Percentiles rank a stretch among this genome's conserved stretches.
phyloP scores from a whole-genome alignment of 768 basidiomycete species.

The Termitomyces heimii region DNA sequence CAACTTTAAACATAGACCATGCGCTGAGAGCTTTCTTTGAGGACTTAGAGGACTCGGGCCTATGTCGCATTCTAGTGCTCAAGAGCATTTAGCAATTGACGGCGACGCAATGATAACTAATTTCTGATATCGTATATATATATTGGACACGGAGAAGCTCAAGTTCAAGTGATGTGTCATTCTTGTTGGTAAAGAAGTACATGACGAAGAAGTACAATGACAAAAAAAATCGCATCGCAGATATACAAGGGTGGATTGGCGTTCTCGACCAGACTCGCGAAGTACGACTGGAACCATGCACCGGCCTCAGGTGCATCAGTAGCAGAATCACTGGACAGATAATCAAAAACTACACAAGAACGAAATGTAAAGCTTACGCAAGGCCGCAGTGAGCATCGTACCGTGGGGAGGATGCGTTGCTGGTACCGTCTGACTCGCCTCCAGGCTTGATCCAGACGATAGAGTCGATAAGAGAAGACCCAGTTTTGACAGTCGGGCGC shows the following conservation, averaged over 20 bases:
- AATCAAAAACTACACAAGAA: neutral
- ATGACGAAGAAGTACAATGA: no score
- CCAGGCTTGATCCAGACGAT: constrained; percentile 67
- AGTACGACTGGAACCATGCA: constrained; percentile 65
- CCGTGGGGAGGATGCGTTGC: constrained; percentile 44
- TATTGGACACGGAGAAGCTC: neutral
- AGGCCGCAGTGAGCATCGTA: constrained; percentile 46
- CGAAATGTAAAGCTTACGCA: constrained; percentile 28
- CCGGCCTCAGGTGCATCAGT: constrained; percentile 58
- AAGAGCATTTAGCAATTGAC: no score
- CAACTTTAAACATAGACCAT: no score
- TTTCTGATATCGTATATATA: neutral
- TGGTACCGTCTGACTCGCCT: constrained; percentile 62
- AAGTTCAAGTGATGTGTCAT: neutral
- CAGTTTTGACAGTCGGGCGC: constrained; percentile 51
- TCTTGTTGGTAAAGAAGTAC: neutral
- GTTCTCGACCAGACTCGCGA: constrained; percentile 43
- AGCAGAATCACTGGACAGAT: constrained; percentile 37
- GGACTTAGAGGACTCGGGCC: no score
- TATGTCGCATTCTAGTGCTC: no score
- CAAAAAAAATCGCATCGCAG: neutral
- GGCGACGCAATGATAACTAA: no score
- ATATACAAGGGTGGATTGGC: constrained; percentile 48
- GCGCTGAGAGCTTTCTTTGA: no score
- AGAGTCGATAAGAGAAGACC: constrained; percentile 47